Evolutionary conservation across 1,284 basidiomycete species (phyloP).

Genomic region (Tylopilus orsonianus): DNA sequence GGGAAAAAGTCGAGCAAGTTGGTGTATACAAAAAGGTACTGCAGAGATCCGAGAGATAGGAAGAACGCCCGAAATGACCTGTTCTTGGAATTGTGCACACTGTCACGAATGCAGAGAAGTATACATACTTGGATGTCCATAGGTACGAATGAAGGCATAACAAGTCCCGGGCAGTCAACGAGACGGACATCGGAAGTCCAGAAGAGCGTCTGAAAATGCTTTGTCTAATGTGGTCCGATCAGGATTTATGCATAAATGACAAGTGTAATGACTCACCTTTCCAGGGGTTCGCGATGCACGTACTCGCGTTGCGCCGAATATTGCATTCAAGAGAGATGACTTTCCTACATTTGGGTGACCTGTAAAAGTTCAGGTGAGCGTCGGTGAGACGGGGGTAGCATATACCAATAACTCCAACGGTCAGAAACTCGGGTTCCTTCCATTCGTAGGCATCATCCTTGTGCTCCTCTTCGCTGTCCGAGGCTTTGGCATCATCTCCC

Average conservation of each 20-base stretch:
- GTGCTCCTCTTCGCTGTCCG: constrained; percentile 19
- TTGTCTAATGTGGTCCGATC: constrained; percentile 57
- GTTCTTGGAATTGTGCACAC: constrained; percentile 6
- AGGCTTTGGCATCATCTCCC: constrained; percentile 15
- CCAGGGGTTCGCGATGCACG: constrained; percentile 88
- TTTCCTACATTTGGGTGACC: constrained; percentile 96
- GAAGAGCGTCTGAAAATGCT: constrained; percentile 91
- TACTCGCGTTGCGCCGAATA: constrained; percentile 82
- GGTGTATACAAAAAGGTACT: constrained; percentile 72
- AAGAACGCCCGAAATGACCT: constrained; percentile 79
- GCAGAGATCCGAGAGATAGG: constrained; percentile 88
- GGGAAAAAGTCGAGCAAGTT: constrained; percentile 69
- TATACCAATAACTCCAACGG: constrained; percentile 79
- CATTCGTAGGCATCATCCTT: constrained; percentile 24
- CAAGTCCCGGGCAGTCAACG: constrained; percentile 84
- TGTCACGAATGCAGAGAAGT: constrained; percentile 19
- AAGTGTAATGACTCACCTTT: constrained; percentile 51
- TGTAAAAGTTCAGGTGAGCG: constrained; percentile 28
- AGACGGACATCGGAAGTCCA: constrained; percentile 81
- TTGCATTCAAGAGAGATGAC: constrained; percentile 85
- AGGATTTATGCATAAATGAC: background rate
- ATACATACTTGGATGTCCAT: constrained; percentile 74
- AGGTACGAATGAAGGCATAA: constrained; percentile 76
- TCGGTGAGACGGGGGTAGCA: constrained; percentile 2
- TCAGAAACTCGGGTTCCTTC: constrained; percentile 62